A percentile compares a stretch with the other conserved stretches of the same genome.
These are phyloP conservation scores for Penicillium sp. DNA, from an alignment of 2,329 filamentous ascomycete species.

Conservation along the genomic window DNA sequence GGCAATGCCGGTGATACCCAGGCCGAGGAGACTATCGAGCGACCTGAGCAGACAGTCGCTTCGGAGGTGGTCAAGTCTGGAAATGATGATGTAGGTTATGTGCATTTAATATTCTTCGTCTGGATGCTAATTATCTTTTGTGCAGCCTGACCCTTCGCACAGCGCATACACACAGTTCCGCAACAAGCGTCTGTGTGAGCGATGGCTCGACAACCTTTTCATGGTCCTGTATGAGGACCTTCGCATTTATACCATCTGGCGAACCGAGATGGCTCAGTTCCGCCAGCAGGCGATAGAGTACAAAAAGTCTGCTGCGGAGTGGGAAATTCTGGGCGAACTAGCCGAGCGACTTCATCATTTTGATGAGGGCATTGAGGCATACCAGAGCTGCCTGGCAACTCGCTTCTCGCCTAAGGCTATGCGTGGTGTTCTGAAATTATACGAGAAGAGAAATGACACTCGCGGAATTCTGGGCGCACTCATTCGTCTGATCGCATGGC, in stretches of 20 bases:
- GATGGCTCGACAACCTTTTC: slow-evolving; percentile 97
- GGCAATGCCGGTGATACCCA: slow-evolving; percentile 29
- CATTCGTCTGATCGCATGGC: slow-evolving; percentile 92
- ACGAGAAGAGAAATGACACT: slow-evolving; percentile 75
- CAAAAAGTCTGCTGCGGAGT: slow-evolving; percentile 94
- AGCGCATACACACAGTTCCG: slow-evolving; percentile 85
- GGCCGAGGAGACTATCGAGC: slow-evolving; percentile 60
- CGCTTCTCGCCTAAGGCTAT: slow-evolving; percentile 94
- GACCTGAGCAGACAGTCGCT: slow-evolving; percentile 75
- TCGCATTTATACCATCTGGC: slow-evolving; percentile 98
- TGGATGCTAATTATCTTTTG: slow-evolving; percentile 15
- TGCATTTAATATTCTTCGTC: no score
- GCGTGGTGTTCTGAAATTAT: slow-evolving; percentile 76
- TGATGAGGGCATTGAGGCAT: slow-evolving; percentile 90
- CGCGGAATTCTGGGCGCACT: slow-evolving; percentile 79
- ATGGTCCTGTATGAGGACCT: slow-evolving; percentile 99
- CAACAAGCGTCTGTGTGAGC: slow-evolving; percentile 94
- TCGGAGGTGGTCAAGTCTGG: slow-evolving; percentile 76
- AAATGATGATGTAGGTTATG: slow-evolving; percentile 62
- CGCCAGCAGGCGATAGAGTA: slow-evolving; percentile 91
- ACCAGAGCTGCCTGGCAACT: slow-evolving; percentile 79
- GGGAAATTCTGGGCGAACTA: slow-evolving; percentile 93
- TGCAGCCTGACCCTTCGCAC: slow-evolving; percentile 63
- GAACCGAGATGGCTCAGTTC: slow-evolving; percentile 95
- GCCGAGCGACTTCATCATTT: slow-evolving; percentile 90